Base-by-base conservation (phyloP, 805 yeast genomes). In the Limtongozyma cylindracea region DNA sequence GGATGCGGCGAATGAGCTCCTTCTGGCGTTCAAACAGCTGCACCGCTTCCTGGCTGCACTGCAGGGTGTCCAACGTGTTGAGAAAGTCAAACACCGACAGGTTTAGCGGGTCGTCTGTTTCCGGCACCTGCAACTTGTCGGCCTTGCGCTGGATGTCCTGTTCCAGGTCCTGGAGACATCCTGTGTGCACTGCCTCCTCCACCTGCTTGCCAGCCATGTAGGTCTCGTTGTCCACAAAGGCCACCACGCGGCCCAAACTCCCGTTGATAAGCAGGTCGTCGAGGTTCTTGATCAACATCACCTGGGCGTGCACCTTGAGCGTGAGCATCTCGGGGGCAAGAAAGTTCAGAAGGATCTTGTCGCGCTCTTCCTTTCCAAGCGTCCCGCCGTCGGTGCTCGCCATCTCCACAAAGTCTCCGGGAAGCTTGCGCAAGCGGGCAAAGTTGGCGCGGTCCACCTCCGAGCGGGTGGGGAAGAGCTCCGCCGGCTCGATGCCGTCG, bases 401-500 rank as follows among this genome's bases (percentile, higher is more conserved):
- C 34, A 50, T 82, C 0, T 34, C 36, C 15, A 45, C 32, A 3
- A 45, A 31, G 3, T 45, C 37, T 0, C 80, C 72, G 1, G 50
- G 46, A 4, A 88, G 31, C 19, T 31, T 34, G 7, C 27, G 25
- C 16, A 51, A 32, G 19, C 51, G 26, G 42, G 39, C 11, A 38
- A 35, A 32, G 37, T 88, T 88, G 1, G 96, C 76, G 6, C 43
- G 29, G 19, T 73, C 80, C 5, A 88, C 99, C 38, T 88, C 94
- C 13, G 50, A 44, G 32, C 95, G 58, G 0, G 93, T 76, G 1
- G 95, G 77, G 33, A 63, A 88, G 20, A 88, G 46, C 39, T 80
- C 93, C 0, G 98, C 78, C 3, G 99, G 93, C 20, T 55, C 63
- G 7, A 88, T 64, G 0, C 84, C 92, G 37, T 74, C 91, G 1